Percentiles rank a stretch among this genome's conserved stretches.
Conservation (phyloP, 441 rosid species). For the Aleurites moluccanus region DNA sequence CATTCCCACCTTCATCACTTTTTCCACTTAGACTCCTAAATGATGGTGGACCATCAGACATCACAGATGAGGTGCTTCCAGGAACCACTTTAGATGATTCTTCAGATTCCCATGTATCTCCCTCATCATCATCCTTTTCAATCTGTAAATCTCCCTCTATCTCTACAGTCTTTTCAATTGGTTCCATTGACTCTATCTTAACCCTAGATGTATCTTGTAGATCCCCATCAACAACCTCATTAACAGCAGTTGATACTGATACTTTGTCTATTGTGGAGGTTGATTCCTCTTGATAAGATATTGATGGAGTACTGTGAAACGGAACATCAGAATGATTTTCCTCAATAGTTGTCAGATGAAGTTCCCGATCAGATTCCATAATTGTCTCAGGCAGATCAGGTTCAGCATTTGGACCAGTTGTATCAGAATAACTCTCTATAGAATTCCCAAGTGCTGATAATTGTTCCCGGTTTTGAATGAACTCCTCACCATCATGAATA, state of each 20-base stretch:
- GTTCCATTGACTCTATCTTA: constrained; percentile 39
- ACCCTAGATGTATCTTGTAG: constrained; percentile 35
- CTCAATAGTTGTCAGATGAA: constrained; percentile 36
- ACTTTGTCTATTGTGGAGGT: constrained; percentile 24
- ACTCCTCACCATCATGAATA: constrained; percentile 38
- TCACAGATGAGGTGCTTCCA: constrained; percentile 43
- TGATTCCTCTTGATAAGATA: constrained; percentile 33
- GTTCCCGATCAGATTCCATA: constrained; percentile 55
- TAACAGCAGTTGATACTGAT: constrained; percentile 28
- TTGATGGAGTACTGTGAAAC: constrained; percentile 17
- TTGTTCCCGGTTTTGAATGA: constrained; percentile 36
- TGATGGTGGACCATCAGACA: constrained; percentile 80
- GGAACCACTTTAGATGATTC: constrained; percentile 52
- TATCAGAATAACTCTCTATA: constrained; percentile 40
- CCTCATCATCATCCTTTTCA: constrained; percentile 64
- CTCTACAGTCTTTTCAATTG: constrained; percentile 55
- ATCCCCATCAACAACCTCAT: constrained; percentile 39
- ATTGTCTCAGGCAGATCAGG: constrained; percentile 54
- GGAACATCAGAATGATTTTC: constrained; percentile 38
- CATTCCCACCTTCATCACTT: constrained; percentile 82
- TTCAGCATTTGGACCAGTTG: constrained; percentile 39
- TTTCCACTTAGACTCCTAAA: constrained; percentile 77
- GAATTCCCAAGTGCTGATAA: constrained; percentile 31
- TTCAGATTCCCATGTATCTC: constrained; percentile 65
- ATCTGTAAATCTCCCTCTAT: constrained; percentile 40